phyloP scores from a whole-genome alignment of 331 rosid species.

The Malus hybrid region DNA sequence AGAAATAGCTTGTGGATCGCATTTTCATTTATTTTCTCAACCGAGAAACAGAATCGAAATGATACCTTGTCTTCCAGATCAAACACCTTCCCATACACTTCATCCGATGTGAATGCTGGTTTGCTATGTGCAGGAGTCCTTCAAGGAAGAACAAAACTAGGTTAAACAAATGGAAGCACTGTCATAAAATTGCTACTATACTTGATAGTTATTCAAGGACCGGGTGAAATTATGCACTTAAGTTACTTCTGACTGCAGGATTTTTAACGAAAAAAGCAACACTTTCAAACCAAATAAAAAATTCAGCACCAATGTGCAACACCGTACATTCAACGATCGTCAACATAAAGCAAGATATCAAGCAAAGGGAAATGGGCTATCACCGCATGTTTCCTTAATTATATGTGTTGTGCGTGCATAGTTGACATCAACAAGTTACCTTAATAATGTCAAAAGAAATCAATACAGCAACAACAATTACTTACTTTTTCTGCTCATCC shows the following conservation, averaged over 20 bases:
- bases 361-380: background rate
- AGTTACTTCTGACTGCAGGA: background rate
- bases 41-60: background rate
- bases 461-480: background rate
- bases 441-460: background rate
- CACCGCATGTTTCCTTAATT: background rate
- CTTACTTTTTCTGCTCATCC: conserved; percentile 78
- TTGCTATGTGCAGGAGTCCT: conserved; percentile 62
- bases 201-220: background rate
- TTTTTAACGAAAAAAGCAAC: background rate
- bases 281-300: background rate
- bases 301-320: background rate
- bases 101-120: conserved; percentile 81
- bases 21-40: background rate
- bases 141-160: conserved; percentile 3
- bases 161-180: background rate
- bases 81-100: conserved; percentile 50
- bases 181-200: background rate
- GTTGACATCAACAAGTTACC: background rate
- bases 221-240: background rate
- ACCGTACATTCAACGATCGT: background rate
- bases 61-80: conserved; percentile 73
- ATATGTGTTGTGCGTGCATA: background rate
- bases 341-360: background rate
- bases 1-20: background rate